These are phyloP conservation scores for Chrysanthemum makinoi DNA, from an alignment of 129 eudicot genomes.

Conservation along the genomic window DNA sequence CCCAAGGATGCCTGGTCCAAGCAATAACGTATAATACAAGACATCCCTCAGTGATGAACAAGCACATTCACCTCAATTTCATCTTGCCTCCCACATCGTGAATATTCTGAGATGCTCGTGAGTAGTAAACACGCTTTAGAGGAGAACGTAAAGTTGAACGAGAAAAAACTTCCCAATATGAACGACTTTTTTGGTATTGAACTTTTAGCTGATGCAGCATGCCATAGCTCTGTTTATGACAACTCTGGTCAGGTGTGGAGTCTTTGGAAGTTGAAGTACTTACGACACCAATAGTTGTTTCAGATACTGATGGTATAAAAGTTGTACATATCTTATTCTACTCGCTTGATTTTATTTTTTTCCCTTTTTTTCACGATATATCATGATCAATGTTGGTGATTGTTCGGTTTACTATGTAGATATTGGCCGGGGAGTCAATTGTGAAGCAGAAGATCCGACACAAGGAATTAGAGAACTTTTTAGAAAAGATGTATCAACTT, in stretches of 20 bases:
- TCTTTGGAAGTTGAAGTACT: conserved; percentile 34
- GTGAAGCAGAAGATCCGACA: conserved; percentile 81
- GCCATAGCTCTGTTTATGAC: conserved; percentile 36
- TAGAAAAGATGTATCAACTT: conserved; percentile 70
- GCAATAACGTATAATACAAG: too few relatives aligned
- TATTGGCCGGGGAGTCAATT: conserved; percentile 91
- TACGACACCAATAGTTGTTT: conserved; percentile 27
- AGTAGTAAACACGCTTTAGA: too few relatives aligned
- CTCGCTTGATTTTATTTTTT: not conserved
- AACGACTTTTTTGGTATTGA: too few relatives aligned
- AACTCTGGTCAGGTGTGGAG: conserved; percentile 25
- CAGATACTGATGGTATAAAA: too few relatives aligned
- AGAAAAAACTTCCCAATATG: too few relatives aligned
- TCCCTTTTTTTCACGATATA: not conserved
- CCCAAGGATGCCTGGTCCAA: conserved; percentile 5
- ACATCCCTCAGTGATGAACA: too few relatives aligned
- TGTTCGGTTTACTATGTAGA: conserved; percentile 38
- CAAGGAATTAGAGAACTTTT: conserved; percentile 69
- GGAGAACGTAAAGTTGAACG: conserved; percentile 3
- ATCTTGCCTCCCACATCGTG: too few relatives aligned
- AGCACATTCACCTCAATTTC: too few relatives aligned
- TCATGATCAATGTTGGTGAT: too few relatives aligned
- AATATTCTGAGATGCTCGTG: too few relatives aligned
- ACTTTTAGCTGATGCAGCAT: conserved; percentile 38
- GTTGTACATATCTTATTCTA: too few relatives aligned